These are phyloP conservation scores for Podaxis mareebaensis DNA, from an alignment of 768 basidiomycete genomes.

Conservation along the genomic window DNA sequence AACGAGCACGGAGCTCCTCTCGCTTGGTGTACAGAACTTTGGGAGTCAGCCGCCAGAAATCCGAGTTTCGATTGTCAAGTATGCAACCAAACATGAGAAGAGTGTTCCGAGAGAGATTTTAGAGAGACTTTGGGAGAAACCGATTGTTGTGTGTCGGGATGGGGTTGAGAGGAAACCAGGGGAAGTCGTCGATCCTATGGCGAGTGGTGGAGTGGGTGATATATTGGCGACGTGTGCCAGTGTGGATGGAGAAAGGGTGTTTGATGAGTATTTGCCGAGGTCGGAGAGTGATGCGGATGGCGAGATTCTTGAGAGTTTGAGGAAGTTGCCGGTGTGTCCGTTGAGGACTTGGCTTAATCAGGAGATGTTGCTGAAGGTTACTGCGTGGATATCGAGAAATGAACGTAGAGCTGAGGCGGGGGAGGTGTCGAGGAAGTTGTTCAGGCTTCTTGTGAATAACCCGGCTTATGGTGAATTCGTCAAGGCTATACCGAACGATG, in stretches of 20 bases:
- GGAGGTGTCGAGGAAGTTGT: constrained; percentile 10
- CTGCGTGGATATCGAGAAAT: constrained; percentile 2
- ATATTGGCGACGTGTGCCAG: background rate
- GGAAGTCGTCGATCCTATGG: constrained; percentile 3
- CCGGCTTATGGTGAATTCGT: constrained; percentile 3
- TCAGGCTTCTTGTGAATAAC: constrained; percentile 5
- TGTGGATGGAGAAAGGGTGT: background rate
- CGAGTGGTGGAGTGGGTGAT: background rate
- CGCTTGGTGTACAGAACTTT: background rate
- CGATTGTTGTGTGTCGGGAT: constrained; percentile 3
- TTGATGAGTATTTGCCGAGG: constrained; percentile 8
- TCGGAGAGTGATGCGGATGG: background rate
- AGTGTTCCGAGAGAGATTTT: constrained; percentile 2
- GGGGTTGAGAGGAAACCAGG: constrained; percentile 2
- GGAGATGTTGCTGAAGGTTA: background rate
- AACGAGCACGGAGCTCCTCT: background rate
- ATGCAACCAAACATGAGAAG: constrained; percentile 2
- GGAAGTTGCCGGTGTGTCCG: constrained; percentile 1
- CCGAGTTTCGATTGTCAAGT: background rate
- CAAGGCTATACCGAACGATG: background rate
- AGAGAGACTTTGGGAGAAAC: constrained; percentile 5
- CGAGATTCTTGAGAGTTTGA: constrained; percentile 1
- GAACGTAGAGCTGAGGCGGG: background rate
- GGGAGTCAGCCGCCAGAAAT: constrained; percentile 8
- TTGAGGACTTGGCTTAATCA: constrained; percentile 2